Percentiles rank a stretch among this genome's conserved stretches.
phyloP scores from a whole-genome alignment of 257 asterid genomes.

The Voacanga thouarsii region DNA sequence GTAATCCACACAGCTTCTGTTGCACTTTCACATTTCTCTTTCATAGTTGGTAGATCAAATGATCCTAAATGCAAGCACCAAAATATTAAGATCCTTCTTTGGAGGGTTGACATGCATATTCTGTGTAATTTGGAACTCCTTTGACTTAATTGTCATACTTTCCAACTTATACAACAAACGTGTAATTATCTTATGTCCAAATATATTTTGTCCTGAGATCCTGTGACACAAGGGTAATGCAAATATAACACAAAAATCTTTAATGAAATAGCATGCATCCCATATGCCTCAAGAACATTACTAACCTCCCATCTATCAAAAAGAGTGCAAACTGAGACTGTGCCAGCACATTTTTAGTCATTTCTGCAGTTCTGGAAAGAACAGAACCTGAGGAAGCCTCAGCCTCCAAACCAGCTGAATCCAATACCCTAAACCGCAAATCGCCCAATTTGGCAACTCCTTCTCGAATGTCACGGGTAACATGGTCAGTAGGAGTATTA shows the following conservation, averaged over 20 bases:
- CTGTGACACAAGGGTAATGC: not conserved
- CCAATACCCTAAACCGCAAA: slow-evolving; percentile 80
- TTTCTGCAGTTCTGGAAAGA: slow-evolving; percentile 84
- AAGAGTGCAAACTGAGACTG: slow-evolving; percentile 69
- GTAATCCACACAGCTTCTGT: not conserved
- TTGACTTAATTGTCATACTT: not conserved
- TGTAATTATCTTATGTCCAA: not conserved
- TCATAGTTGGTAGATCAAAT: not conserved
- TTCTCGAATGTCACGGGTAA: slow-evolving; percentile 88
- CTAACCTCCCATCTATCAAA: slow-evolving; percentile 83
- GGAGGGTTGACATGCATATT: not conserved
- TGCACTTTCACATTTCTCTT: not conserved
- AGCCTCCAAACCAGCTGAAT: slow-evolving; percentile 99
- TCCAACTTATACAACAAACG: not conserved
- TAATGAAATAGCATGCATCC: not conserved
- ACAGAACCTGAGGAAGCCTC: slow-evolving; percentile 98
- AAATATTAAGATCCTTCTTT: not conserved
- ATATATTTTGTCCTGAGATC: not conserved
- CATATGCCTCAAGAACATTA: slow-evolving; percentile 7
- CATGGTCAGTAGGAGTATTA: slow-evolving; percentile 95
- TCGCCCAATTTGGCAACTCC: slow-evolving; percentile 93
- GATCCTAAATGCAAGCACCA: not conserved
- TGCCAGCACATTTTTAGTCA: slow-evolving; percentile 76
- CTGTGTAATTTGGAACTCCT: not conserved
- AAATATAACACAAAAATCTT: slow-evolving; percentile 4